Evolutionary conservation across 805 yeast genomes (phyloP).

Genomic region (Monosporozyma servazzii): DNA sequence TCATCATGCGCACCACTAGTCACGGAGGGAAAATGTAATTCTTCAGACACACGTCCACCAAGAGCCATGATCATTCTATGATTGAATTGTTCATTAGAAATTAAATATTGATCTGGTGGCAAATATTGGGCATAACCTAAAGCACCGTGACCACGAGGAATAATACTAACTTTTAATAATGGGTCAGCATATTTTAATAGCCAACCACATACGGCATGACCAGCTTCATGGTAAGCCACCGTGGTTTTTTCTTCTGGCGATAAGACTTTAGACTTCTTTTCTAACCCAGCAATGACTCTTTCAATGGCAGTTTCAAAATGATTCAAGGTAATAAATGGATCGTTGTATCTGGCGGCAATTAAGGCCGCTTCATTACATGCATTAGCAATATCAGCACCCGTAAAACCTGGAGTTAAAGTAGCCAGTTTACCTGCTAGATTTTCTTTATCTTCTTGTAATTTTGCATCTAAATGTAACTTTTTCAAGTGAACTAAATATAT

Average conservation of each 20-base stretch:
- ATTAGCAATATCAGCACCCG: constrained; percentile 95
- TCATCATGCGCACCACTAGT: constrained; percentile 92
- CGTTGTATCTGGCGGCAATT: constrained; percentile 77
- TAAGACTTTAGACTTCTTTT: constrained; percentile 70
- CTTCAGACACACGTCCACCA: constrained; percentile 91
- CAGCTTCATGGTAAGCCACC: constrained; percentile 94
- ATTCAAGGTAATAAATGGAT: constrained; percentile 47
- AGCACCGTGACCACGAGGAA: constrained; percentile 92
- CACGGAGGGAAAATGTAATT: constrained; percentile 74
- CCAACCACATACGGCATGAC: constrained; percentile 97
- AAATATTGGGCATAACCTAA: constrained; percentile 92
- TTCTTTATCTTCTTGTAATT: constrained; percentile 36
- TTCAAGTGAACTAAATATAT: constrained; percentile 74
- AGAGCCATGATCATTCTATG: constrained; percentile 91
- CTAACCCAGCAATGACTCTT: constrained; percentile 90
- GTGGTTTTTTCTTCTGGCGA: constrained; percentile 73
- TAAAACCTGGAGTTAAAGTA: constrained; percentile 88
- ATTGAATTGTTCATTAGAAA: constrained; percentile 62
- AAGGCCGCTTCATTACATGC: constrained; percentile 92
- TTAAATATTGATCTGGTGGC: constrained; percentile 79
- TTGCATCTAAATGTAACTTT: constrained; percentile 27
- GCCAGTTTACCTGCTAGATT: constrained; percentile 75
- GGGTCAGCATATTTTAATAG: constrained; percentile 83
- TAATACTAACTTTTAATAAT: constrained; percentile 81
- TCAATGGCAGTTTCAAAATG: constrained; percentile 92